Base-by-base conservation (phyloP, 306 rosid genomes). In the Hylodesmum podocarpum region DNA sequence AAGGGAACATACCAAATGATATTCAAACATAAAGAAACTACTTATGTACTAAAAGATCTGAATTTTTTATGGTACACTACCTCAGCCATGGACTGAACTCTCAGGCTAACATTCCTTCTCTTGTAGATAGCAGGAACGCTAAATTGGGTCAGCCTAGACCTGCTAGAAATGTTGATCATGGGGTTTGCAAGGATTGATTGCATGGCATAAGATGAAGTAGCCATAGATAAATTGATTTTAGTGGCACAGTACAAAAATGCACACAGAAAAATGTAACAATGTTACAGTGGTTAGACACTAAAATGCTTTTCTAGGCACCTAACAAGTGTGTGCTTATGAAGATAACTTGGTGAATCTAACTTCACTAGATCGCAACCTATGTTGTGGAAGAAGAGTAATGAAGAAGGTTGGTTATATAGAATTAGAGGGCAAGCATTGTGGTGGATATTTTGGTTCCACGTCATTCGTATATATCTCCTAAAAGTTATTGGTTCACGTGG, bases 381-480 rank as follows among this genome's bases (percentile, higher is more conserved):
- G 4, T 2, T 8, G 14, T 22, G 70, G 80, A 29, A 8, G 16
- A 33, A 15, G 0, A 24, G 51, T 41, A 8, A 1, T 8, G 67
- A 55, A 51, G 53, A 69, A 53, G 77, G 67, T 36, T 8, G 70
- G 13, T 82, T 82, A 78, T 64, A 82, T 85, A 82, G 80, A 78
- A 55, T 8, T 9, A 13, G 9, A 41, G 49, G 69, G 12, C 13
- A 64, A 66, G 76, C 3, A 66, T 21, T 12, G 72, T 50, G 78
- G 88, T 78, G 84, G 88, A 57, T 80, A 75, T 78, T 82, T 78
- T 0, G 80, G 80, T 24, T 72, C 84, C 88, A 80, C 86, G 87
- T 80, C 64, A 43, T 22, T 69, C n/a, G 36, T 8, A 7, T n/a
- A 0, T 14, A 33, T 65, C 36, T 24, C 81, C 66, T 15, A 82